Conservation (phyloP, 129 eudicot species). For the Heracleum sosnowskyi region DNA sequence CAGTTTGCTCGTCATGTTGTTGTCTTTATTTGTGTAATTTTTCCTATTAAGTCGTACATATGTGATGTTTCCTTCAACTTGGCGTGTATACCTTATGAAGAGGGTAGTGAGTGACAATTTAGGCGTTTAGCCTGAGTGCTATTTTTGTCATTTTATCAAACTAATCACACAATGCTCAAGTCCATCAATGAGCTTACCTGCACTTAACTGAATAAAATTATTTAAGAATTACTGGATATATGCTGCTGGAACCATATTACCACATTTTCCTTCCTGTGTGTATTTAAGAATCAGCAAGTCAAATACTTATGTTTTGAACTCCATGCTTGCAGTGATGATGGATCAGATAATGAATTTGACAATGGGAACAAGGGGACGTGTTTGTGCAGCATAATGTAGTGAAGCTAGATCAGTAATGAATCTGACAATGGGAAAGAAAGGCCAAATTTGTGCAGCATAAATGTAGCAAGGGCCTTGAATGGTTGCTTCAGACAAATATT, state of each 20-base stretch:
- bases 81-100: neutral
- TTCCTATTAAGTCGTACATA: too few relatives aligned
- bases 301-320: neutral
- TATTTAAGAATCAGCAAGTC: neutral
- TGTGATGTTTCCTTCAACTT: neutral
- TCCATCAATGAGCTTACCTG: neutral
- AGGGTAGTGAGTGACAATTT: too few relatives aligned
- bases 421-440: neutral
- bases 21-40: neutral
- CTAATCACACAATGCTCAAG: neutral
- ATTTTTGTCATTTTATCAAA: neutral
- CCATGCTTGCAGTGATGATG: slow-evolving; percentile 41
- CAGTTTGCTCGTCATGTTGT: neutral
- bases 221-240: neutral
- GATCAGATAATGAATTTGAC: slow-evolving; percentile 65
- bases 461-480: neutral
- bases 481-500: neutral
- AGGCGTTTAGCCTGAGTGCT: neutral
- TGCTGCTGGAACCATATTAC: neutral
- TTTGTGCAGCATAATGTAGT: slow-evolving; percentile 74
- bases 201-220: neutral
- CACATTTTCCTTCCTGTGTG: neutral
- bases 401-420: neutral
- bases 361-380: slow-evolving; percentile 47
- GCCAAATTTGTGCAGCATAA: neutral